A percentile compares a stretch with the other conserved stretches of the same genome.
phyloP scores from a whole-genome alignment of 129 eudicot genomes.

The Ambrosia artemisiifolia region DNA sequence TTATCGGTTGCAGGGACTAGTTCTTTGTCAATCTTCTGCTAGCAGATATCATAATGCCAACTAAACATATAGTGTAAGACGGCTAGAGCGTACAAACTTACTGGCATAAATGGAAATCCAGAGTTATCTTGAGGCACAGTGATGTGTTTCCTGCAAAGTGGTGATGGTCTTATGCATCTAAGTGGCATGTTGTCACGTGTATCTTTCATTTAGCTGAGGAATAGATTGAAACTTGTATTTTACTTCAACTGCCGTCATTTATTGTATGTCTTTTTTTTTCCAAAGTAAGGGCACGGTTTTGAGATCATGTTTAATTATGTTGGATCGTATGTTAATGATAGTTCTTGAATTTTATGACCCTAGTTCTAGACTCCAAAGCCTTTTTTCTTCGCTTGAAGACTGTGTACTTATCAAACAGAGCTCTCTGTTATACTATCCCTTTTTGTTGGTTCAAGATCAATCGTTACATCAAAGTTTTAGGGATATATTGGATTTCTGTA shows the following conservation, averaged over 20 bases:
- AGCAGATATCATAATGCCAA: neutral
- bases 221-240: constrained; percentile 13
- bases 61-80: neutral
- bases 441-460: neutral
- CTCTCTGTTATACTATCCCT: neutral
- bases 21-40: constrained; percentile 17
- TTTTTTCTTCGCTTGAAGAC: neutral
- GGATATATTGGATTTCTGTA: neutral
- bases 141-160: neutral
- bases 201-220: constrained; percentile 11
- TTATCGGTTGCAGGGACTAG: constrained; percentile 33
- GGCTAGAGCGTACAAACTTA: constrained; percentile 6
- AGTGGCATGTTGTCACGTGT: constrained; percentile 15
- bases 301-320: neutral
- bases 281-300: constrained; percentile 4
- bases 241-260: constrained; percentile 20
- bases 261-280: neutral
- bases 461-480: neutral
- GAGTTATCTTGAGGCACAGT: neutral
- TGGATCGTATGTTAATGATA: neutral
- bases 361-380: neutral
- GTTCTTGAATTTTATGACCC: neutral
- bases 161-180: neutral
- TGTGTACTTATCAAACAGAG: neutral
- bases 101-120: constrained; percentile 3